Evolutionary conservation across 2,329 filamentous ascomycete genomes (phyloP).

Genomic region (Colletotrichum euphorbiae): DNA sequence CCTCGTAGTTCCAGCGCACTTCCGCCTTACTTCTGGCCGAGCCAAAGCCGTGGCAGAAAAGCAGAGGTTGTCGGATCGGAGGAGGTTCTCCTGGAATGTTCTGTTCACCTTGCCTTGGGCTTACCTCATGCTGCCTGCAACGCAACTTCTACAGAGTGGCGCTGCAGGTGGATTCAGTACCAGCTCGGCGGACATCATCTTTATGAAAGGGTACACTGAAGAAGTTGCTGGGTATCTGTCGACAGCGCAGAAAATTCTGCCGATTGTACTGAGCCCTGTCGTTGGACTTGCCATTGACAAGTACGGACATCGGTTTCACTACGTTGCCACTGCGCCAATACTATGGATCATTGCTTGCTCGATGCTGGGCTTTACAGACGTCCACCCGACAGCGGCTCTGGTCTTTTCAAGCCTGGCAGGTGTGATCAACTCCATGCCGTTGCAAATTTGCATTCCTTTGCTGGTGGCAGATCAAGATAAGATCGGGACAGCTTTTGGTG

Average conservation of each 20-base stretch:
- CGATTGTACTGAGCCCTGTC: conserved; percentile 41
- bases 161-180: conserved; percentile 41
- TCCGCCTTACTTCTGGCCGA: conserved; percentile 37
- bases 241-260: conserved; percentile 41
- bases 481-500: conserved; percentile 43
- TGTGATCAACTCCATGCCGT: conserved; percentile 43
- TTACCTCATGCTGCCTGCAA: conserved; percentile 43
- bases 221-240: conserved; percentile 42
- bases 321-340: conserved; percentile 42
- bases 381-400: conserved; percentile 41
- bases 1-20: conserved; percentile 29
- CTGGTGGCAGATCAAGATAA: conserved; percentile 43
- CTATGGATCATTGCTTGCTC: conserved; percentile 42
- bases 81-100: conserved; percentile 41
- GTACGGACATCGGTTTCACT: conserved; percentile 44
- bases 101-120: conserved; percentile 41
- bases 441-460: conserved; percentile 43
- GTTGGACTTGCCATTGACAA: conserved; percentile 41
- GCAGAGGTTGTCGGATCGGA: conserved; percentile 21
- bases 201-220: conserved; percentile 44
- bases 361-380: conserved; percentile 42
- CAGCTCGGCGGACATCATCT: conserved; percentile 43
- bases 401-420: conserved; percentile 41
- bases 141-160: conserved; percentile 43
- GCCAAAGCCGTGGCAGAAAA: conserved; percentile 35